phyloP scores from a whole-genome alignment of 1,284 basidiomycete genomes.

The Rhodotorula sp. region DNA sequence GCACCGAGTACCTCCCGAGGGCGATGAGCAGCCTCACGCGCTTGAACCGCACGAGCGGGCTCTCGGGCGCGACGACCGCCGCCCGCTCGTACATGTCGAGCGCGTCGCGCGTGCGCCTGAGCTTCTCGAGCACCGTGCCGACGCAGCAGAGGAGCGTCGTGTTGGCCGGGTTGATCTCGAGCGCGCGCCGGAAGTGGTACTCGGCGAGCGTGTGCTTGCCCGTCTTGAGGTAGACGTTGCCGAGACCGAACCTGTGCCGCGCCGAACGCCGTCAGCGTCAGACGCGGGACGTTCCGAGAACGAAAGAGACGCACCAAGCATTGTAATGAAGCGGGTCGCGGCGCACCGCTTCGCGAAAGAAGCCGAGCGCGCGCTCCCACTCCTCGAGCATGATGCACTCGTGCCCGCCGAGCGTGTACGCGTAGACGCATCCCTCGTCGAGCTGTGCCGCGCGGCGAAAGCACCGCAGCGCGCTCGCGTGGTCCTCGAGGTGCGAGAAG shows the following conservation, averaged over 20 bases:
- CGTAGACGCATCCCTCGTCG: constrained; percentile 82
- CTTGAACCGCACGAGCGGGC: constrained; percentile 85
- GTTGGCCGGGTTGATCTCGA: constrained; percentile 85
- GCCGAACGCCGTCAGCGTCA: neutral
- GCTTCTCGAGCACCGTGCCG: constrained; percentile 67
- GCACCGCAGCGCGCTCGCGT: constrained; percentile 83
- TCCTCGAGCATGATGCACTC: constrained; percentile 88
- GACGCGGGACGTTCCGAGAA: neutral
- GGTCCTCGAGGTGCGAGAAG: constrained; percentile 87
- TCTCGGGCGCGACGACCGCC: constrained; percentile 70
- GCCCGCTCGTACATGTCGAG: constrained; percentile 76
- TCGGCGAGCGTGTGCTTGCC: constrained; percentile 87
- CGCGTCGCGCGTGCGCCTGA: constrained; percentile 69
- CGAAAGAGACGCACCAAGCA: constrained; percentile 68
- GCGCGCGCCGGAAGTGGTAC: constrained; percentile 88
- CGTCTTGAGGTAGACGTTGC: constrained; percentile 86
- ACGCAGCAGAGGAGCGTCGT: constrained; percentile 60
- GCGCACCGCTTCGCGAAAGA: constrained; percentile 84
- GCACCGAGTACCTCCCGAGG: constrained; percentile 75
- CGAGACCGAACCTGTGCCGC: constrained; percentile 84
- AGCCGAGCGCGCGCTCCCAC: constrained; percentile 79
- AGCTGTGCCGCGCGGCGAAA: constrained; percentile 78
- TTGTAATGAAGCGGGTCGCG: constrained; percentile 83
- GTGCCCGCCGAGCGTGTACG: constrained; percentile 89
- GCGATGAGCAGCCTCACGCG: constrained; percentile 82